Conservation (phyloP, 139 green algal genomes). For the Closterium sp. region DNA sequence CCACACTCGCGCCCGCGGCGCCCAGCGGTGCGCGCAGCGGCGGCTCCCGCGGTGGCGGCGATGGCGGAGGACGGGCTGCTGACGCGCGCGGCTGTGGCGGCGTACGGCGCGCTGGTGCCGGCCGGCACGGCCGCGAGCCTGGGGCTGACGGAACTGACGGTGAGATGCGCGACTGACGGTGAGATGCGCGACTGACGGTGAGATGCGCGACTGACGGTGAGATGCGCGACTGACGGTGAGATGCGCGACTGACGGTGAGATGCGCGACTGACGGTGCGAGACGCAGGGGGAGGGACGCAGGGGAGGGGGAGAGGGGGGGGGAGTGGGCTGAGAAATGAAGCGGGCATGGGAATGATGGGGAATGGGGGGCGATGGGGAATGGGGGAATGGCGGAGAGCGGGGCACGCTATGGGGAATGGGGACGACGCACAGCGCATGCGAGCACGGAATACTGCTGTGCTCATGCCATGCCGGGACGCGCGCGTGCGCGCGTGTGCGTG, state of each 20-base stretch:
- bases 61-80: not conserved
- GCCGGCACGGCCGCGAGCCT: not conserved
- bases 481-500: not conserved
- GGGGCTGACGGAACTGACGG: not conserved
- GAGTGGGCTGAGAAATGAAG: not conserved
- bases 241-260: not conserved
- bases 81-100: not conserved
- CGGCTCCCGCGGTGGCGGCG: too few relatives aligned
- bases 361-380: too few relatives aligned
- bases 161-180: not conserved
- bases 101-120: not conserved
- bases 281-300: too few relatives aligned
- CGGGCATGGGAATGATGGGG: not conserved
- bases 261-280: too few relatives aligned
- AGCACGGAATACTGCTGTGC: too few relatives aligned
- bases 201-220: not conserved
- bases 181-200: not conserved
- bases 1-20: too few relatives aligned
- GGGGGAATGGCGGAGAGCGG: not conserved
- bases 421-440: too few relatives aligned
- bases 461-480: too few relatives aligned
- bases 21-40: not conserved
- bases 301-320: too few relatives aligned
- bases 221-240: not conserved
- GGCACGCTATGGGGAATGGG: not conserved